Evolutionary conservation across 495 filamentous ascomycete genomes (phyloP).

Genomic region (Extremus antarcticus): DNA sequence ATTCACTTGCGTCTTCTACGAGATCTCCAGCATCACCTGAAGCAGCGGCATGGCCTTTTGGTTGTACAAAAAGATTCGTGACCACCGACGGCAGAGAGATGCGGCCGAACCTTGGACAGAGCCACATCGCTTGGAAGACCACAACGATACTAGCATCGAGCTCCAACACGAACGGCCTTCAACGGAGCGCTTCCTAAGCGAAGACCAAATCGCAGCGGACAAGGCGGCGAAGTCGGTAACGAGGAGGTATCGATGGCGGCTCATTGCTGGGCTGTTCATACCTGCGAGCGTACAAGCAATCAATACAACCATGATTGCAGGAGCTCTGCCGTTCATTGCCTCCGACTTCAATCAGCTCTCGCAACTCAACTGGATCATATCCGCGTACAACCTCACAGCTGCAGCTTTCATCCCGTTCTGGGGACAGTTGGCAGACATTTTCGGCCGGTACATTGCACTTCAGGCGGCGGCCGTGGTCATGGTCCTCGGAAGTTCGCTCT

Average conservation of each 20-base stretch:
- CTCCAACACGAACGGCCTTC: background rate
- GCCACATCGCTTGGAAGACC: background rate
- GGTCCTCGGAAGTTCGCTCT: background rate
- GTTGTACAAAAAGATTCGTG: background rate
- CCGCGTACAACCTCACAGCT: conserved; percentile 50
- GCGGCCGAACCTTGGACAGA: background rate
- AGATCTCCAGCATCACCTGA: background rate
- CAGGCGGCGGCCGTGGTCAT: conserved; percentile 35
- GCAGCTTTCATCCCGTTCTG: conserved; percentile 52
- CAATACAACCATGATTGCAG: conserved; percentile 50
- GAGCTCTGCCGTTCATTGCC: conserved; percentile 48
- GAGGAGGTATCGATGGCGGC: conserved; percentile 40
- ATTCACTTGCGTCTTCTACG: background rate
- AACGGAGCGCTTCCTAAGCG: background rate
- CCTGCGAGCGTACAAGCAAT: conserved; percentile 33
- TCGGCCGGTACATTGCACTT: conserved; percentile 41
- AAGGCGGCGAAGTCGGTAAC: background rate
- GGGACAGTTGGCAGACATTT: conserved; percentile 49
- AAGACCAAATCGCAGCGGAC: background rate
- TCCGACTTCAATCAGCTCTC: conserved; percentile 44
- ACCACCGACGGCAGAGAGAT: background rate
- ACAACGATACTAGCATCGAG: background rate
- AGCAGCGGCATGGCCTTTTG: background rate
- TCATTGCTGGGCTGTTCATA: conserved; percentile 41
- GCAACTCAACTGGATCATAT: conserved; percentile 54